Percentiles rank a stretch among this genome's conserved stretches.
phyloP scores from a whole-genome alignment of 495 filamentous ascomycete genomes.

The Penicillium cosmopolitanum region DNA sequence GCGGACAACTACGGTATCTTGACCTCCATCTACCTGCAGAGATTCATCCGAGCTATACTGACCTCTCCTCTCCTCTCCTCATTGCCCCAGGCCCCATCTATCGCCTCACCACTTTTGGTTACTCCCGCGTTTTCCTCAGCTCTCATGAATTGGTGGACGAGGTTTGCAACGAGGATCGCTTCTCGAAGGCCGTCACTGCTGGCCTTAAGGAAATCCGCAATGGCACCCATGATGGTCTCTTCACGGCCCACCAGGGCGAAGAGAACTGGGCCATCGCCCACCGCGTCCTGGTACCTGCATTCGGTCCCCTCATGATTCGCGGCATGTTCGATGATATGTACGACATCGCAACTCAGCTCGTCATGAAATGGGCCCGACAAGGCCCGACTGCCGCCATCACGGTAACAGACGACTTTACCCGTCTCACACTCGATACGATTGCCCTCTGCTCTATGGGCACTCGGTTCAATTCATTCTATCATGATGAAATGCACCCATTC shows the following conservation, averaged over 20 bases:
- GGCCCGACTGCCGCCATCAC: constrained; percentile 59
- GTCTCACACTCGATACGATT: constrained; percentile 73
- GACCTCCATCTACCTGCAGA: not conserved
- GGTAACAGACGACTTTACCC: constrained; percentile 73
- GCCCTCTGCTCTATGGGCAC: constrained; percentile 74
- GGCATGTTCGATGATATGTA: constrained; percentile 79
- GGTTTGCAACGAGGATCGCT: constrained; percentile 68
- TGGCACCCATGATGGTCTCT: constrained; percentile 67
- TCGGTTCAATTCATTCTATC: constrained; percentile 77
- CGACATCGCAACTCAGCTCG: constrained; percentile 71
- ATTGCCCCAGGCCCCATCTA: constrained; percentile 66
- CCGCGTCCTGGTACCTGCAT: constrained; percentile 66
- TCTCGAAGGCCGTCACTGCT: constrained; percentile 56
- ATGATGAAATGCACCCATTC: constrained; percentile 68
- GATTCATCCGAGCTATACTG: too few species aligned
- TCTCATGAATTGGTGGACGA: constrained; percentile 64
- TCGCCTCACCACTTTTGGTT: constrained; percentile 35
- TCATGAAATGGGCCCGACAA: constrained; percentile 73
- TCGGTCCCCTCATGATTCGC: constrained; percentile 70
- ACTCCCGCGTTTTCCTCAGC: constrained; percentile 39
- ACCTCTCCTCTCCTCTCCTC: not conserved
- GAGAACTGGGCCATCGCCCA: constrained; percentile 74
- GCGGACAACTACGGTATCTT: constrained; percentile 63
- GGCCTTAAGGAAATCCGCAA: constrained; percentile 59
- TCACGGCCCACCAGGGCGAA: constrained; percentile 65